Conservation (phyloP, 2,329 filamentous ascomycete species). For the Thermothelomyces thermophilus region DNA sequence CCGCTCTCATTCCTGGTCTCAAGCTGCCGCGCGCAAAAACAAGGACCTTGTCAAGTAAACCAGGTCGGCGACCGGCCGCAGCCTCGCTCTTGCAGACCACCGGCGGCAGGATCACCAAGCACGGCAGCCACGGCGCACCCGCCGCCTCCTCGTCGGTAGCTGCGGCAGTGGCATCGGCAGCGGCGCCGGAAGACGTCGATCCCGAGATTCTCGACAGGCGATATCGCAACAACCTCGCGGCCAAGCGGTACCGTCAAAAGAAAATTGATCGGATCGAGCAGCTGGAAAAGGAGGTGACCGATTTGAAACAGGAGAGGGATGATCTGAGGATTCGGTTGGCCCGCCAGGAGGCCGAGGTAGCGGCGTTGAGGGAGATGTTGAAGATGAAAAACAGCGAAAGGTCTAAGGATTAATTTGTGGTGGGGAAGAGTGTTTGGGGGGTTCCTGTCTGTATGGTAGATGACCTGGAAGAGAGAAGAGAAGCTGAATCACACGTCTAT, state of each 20-base stretch:
- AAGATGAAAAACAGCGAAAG: slow-evolving; percentile 13
- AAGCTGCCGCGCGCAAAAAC: slow-evolving; percentile 7
- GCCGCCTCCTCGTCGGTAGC: not conserved
- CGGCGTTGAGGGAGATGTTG: slow-evolving; percentile 44
- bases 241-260: slow-evolving; percentile 57
- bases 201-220: slow-evolving; percentile 39
- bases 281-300: slow-evolving; percentile 48
- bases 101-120: slow-evolving; percentile 18
- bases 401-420: slow-evolving; percentile 1
- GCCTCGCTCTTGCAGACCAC: slow-evolving; percentile 3
- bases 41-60: not conserved
- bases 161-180: not conserved
- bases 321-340: slow-evolving; percentile 50
- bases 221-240: slow-evolving; percentile 56
- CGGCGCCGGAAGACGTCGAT: slow-evolving; percentile 11
- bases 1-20: slow-evolving; percentile 14
- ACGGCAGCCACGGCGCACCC: not conserved
- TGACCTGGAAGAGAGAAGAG: not conserved
- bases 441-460: not conserved
- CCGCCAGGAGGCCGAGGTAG: slow-evolving; percentile 52
- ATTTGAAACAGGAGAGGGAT: slow-evolving; percentile 49
- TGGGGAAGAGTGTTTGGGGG: not conserved
- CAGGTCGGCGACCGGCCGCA: slow-evolving; percentile 14
- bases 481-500: too few relatives aligned
- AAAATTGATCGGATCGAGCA: slow-evolving; percentile 53